Evolutionary conservation across 2,329 filamentous ascomycete species (phyloP).

Genomic region (Ceratocystis harringtonii): DNA sequence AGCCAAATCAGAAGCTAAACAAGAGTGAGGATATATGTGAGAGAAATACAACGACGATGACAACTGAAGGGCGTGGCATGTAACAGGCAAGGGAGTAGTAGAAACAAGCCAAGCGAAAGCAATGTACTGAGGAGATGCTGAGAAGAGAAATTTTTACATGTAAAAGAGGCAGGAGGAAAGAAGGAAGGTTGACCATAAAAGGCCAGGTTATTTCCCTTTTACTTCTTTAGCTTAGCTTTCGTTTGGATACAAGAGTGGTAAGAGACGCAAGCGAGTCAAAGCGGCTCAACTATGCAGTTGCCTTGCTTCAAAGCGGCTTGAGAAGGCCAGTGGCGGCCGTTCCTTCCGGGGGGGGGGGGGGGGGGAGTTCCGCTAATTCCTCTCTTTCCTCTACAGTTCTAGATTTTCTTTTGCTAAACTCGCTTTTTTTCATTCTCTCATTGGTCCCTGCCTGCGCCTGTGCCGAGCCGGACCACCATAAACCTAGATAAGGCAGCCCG

Average conservation of each 20-base stretch:
- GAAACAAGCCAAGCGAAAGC: neutral
- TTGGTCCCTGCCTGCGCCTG: neutral
- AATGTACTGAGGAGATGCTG: neutral
- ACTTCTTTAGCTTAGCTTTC: neutral
- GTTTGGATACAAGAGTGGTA: neutral
- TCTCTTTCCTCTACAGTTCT: neutral
- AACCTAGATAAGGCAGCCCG: neutral
- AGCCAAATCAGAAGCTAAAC: neutral
- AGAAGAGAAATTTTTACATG: neutral
- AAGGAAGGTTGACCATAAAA: neutral
- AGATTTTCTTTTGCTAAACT: neutral
- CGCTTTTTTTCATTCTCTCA: neutral
- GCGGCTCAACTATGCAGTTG: neutral
- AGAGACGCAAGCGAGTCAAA: neutral
- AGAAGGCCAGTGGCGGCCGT: slow-evolving; percentile 8
- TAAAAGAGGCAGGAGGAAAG: slow-evolving; percentile 2
- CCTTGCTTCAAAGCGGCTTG: neutral
- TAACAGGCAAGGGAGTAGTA: neutral
- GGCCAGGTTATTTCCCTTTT: neutral
- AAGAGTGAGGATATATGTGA: neutral
- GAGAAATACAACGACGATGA: neutral
- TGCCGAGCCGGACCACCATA: neutral
- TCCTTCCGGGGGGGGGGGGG: slow-evolving; percentile 5
- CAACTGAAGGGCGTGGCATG: neutral
- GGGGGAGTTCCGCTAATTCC: neutral